Percentiles rank a stretch among this genome's conserved stretches.
These are phyloP conservation scores for Malassezia sp. DNA, from an alignment of 1,284 basidiomycete species.

Conservation along the genomic window DNA sequence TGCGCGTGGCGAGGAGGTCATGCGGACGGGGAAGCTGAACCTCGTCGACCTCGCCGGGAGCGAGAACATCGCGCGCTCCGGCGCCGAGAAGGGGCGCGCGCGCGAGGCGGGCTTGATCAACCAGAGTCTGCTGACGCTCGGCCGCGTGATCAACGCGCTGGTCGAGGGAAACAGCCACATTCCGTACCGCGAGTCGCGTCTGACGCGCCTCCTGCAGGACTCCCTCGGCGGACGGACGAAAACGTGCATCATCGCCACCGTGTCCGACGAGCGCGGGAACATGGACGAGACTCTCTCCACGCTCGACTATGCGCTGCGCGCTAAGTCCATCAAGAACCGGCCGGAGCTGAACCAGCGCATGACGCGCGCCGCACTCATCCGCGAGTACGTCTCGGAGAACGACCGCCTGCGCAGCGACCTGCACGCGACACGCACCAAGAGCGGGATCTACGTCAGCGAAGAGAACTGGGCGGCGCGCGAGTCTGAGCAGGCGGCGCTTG, in stretches of 20 bases:
- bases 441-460: slow-evolving; percentile 36
- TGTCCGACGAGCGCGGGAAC: slow-evolving; percentile 51
- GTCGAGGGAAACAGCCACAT: slow-evolving; percentile 80
- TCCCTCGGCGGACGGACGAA: slow-evolving; percentile 96
- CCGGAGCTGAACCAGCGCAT: slow-evolving; percentile 91
- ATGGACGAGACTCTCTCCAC: slow-evolving; percentile 96
- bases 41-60: slow-evolving; percentile 94
- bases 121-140: slow-evolving; percentile 86
- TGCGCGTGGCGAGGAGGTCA: slow-evolving; percentile 64
- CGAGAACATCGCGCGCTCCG: slow-evolving; percentile 91
- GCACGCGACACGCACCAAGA: slow-evolving; percentile 48
- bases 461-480: slow-evolving; percentile 35
- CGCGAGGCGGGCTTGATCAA: slow-evolving; percentile 99
- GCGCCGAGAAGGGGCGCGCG: slow-evolving; percentile 87
- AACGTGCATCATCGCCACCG: slow-evolving; percentile 91
- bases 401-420: slow-evolving; percentile 84
- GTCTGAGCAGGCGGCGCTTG: slow-evolving; percentile 27
- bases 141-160: slow-evolving; percentile 89
- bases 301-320: slow-evolving; percentile 88
- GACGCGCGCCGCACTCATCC: slow-evolving; percentile 79
- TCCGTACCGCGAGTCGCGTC: slow-evolving; percentile 74
- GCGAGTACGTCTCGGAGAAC: slow-evolving; percentile 91
- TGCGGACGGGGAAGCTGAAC: slow-evolving; percentile 89
- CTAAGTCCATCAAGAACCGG: slow-evolving; percentile 89
- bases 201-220: slow-evolving; percentile 93